Base-by-base conservation (phyloP, 768 basidiomycete species). In the Leccinum arenicola region DNA sequence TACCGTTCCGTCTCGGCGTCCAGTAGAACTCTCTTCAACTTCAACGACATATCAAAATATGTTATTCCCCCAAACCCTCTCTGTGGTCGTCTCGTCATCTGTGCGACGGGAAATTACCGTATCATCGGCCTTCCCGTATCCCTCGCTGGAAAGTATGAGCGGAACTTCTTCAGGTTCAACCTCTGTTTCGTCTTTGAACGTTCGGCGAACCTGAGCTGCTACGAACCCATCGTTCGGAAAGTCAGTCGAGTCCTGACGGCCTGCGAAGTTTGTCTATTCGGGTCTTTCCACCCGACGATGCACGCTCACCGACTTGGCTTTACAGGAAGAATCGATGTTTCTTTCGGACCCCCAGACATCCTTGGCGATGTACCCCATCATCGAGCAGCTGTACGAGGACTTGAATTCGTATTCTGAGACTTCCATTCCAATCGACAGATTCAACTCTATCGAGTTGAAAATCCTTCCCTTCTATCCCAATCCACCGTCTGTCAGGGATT, bases 381-480 rank as follows among this genome's bases (percentile, higher is more conserved):
- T 98, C 21, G 96, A 99, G 74, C 95, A 98, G 68, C 80, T 99
- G 2, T 98, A 95, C 65, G 95, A 98, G 68, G 97, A 99, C 66
- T 76, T 99, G 65, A 98, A 98, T 73, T 95, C 94, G 8, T 98
- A 96, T 75, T 94, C 93, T 1, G 96, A 98, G 75, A 95, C 96
- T 1, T 93, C 91, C 2, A 95, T 99, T 55, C 81, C 84, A 2
- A 87, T 98, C 63, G 92, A 97, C 72, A 83, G 84, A 48, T 94
- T 94, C 78, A 97, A 95, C 69, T 93, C 94, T 2, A 89, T 98
- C 56, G 95, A 98, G 69, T 74, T 99, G 64, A 95, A 96, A 72
- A 91, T 98, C 48, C 94, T 98, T 61, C 96, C 97, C 0, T 96
- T 95, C 75, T 95, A 95, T 65, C 94, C 93, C 21, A 98, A 98